These are phyloP conservation scores for Aspergillus cavernicola DNA, from an alignment of 495 filamentous ascomycete genomes.

Conservation along the genomic window DNA sequence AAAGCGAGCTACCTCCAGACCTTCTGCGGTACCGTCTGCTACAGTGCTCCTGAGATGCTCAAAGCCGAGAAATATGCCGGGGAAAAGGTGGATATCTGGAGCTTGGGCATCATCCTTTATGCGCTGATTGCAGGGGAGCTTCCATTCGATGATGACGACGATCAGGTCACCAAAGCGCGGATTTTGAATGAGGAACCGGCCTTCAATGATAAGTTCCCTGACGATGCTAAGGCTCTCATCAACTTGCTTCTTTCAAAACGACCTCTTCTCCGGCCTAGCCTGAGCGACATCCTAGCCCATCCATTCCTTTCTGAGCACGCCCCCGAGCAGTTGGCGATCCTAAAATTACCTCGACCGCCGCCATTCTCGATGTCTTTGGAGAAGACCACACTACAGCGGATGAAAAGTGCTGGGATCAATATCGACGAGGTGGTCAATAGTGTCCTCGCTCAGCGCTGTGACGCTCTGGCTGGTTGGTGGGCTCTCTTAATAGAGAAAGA, in stretches of 20 bases:
- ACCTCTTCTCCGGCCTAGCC: conserved; percentile 73
- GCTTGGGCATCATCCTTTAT: conserved; percentile 92
- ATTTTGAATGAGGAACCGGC: conserved; percentile 81
- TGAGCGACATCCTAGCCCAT: conserved; percentile 86
- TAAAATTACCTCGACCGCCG: conserved; percentile 77
- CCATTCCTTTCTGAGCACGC: conserved; percentile 88
- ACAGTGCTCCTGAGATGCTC: conserved; percentile 97
- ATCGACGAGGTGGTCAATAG: conserved; percentile 93
- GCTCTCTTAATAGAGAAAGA: conserved; percentile 93
- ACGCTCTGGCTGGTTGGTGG: conserved; percentile 94
- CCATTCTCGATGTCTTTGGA: conserved; percentile 87
- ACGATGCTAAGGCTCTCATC: conserved; percentile 72
- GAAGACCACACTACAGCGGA: conserved; percentile 85
- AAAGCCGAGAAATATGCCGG: conserved; percentile 97
- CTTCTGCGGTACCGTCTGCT: conserved; percentile 96
- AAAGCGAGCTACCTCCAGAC: conserved; percentile 94
- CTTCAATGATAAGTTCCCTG: conserved; percentile 75
- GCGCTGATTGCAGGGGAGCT: conserved; percentile 88
- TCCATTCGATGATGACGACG: conserved; percentile 93
- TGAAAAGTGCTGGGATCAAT: conserved; percentile 93
- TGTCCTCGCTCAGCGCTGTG: conserved; percentile 84
- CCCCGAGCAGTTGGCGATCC: conserved; percentile 82
- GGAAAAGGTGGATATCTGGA: conserved; percentile 98
- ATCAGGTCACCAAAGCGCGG: conserved; percentile 74
- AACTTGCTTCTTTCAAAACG: conserved; percentile 80